These are phyloP conservation scores for Paspalum notatum DNA, from an alignment of 176 grass and related monocot species.

Conservation along the genomic window DNA sequence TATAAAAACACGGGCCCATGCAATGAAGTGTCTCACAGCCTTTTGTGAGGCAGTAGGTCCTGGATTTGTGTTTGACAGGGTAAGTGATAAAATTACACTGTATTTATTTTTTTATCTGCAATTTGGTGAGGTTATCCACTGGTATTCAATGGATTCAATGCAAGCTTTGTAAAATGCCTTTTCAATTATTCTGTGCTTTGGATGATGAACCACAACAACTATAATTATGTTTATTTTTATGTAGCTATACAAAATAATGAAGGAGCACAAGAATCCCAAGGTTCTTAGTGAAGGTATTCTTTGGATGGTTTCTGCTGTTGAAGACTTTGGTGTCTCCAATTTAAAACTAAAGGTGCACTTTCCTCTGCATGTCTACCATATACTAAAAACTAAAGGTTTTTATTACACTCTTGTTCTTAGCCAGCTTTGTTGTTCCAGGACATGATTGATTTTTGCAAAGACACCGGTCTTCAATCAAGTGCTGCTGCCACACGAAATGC, in stretches of 20 bases:
- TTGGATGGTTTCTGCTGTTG: constrained; percentile 98
- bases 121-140: neutral
- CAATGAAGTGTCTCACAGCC: constrained; percentile 94
- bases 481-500: constrained; percentile 82
- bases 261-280: constrained; percentile 98
- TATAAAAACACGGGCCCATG: constrained; percentile 88
- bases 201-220: neutral
- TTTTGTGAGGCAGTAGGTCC: constrained; percentile 96
- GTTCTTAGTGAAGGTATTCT: constrained; percentile 92
- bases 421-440: constrained; percentile 63
- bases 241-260: constrained; percentile 99
- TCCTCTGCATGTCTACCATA: constrained; percentile 15
- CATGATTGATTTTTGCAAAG: constrained; percentile 98
- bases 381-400: neutral
- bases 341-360: constrained; percentile 86
- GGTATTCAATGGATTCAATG: neutral
- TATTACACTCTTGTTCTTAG: constrained; percentile 29
- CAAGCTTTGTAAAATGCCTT: neutral
- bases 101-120: neutral
- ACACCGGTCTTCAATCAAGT: constrained; percentile 89
- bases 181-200: neutral
- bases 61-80: constrained; percentile 96
- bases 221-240: constrained; percentile 44
- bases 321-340: constrained; percentile 91
- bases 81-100: constrained; percentile 39